Evolutionary conservation across 2,329 filamentous ascomycete genomes (phyloP), one percentile per base, ranked within the genome.

Genomic region (Colletotrichum spinosum): DNA sequence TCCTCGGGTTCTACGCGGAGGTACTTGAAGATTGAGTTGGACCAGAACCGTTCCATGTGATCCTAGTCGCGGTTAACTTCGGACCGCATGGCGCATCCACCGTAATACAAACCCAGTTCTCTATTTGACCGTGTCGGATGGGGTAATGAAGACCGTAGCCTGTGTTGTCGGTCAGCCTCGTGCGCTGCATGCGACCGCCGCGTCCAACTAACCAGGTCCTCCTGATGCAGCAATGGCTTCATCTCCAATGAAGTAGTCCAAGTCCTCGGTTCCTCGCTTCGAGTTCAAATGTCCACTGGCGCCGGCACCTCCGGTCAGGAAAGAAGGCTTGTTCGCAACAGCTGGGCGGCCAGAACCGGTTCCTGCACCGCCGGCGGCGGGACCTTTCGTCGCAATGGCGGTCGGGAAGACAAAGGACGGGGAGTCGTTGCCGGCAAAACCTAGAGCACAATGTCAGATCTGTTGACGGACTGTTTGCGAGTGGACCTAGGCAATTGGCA

Each of bases 21-120:
- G 77, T 99, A 99, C 80, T 99, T 99, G 88, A 99, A 99, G 82
- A 99, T 99, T 69, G 96, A 99, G 83, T 98, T 98, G 71, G 97
- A 98, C 96, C 96, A 99, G 83, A 98, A 99, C 69, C 96, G 91
- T 80, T 99, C 96, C 96, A 99, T 99, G 75, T 97, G 93, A 81
- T 99, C 96, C 92, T 96, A 71, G 6, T 66, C 59, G 68, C 49
- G 67, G 73, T 80, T 69, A 79, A 76, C 55, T 35, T 33, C 44
- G 15, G n/a, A 10, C 17, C 3, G 25, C n/a, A 9, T 8, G 15
- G 5, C 13, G 12, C n/a, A 5, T 12, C 13, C 17, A 6, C 10
- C 33, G 7, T 8, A 39, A 34, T 39, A 68, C 87, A 62, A 84
- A 96, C 92, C 96, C 96, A 99, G 78, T 99, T 98, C 83, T 99